Evolutionary conservation across 2,329 filamentous ascomycete genomes (phyloP), one percentile per base, ranked within the genome.

Genomic region (Colletotrichum sp.): DNA sequence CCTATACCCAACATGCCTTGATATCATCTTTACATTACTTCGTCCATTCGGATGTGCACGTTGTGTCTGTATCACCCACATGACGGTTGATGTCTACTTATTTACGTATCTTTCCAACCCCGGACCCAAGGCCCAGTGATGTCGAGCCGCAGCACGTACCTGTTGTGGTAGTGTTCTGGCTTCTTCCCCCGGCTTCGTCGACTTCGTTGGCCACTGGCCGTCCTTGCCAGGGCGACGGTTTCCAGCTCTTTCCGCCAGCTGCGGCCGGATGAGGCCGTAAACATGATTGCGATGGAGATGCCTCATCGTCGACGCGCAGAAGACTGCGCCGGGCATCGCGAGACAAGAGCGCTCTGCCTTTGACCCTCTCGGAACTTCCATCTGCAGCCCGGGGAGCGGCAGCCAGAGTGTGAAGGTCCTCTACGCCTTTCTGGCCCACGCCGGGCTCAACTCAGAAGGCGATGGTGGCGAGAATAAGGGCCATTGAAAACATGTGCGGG

Each of bases 1-100:
- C 62, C 28, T 74, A 74, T 74, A 74, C 73, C 73, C 73, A 72
- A 32, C 13, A 26, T 65, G 24, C 28, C 48, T 52, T 59, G 34
- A 58, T 24, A 48, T 21, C n/a, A 48, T n/a, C 43, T 48, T 21
- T 48, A 21, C 2, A 48, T 48, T 21, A 48, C 43, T 48, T 21
- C 43, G 10, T 48, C 43, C 43, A 0, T 3, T 13, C 43, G 43
- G 43, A 48, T 48, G n/a, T 13, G 43, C 43, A 21, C n/a, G 3
- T 48, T n/a, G 43, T 48, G 43, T 48, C 43, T 48, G 43, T n/a
- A 21, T 13, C 2, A 21, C 18, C 38, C 18, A n/a, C 10, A 48
- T 48, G 43, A 48, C n/a, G n/a, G 4, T 4, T 21, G 10, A 48
- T 48, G n/a, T 21, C 43, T 4, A 21, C 43, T 2, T 7, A 48